A percentile compares a stretch with the other conserved stretches of the same genome.
phyloP scores from a whole-genome alignment of 2,329 filamentous ascomycete species.

The Verticillium longisporum region DNA sequence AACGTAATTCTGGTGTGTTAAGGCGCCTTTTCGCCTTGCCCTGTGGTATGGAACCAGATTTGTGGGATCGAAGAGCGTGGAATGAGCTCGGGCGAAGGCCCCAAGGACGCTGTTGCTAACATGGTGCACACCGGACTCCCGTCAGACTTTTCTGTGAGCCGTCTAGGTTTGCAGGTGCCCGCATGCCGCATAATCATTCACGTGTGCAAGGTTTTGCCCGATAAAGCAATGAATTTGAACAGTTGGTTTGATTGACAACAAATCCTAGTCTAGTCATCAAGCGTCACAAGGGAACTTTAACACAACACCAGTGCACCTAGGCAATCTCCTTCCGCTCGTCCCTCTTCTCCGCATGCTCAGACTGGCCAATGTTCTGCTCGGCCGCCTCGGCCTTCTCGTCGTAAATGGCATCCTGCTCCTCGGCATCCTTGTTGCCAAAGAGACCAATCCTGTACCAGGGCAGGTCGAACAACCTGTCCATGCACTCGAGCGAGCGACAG shows the following conservation, averaged over 20 bases:
- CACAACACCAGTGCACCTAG: not conserved
- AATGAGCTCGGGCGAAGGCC: too few species aligned
- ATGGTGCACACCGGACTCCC: too few species aligned
- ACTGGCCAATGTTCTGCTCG: slow-evolving; percentile 20
- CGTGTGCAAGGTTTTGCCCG: not conserved
- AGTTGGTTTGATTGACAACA: not conserved
- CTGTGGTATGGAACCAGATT: too few species aligned
- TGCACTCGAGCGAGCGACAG: slow-evolving; percentile 58
- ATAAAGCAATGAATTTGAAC: not conserved
- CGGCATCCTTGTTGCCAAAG: slow-evolving; percentile 45
- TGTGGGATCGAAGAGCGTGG: too few species aligned
- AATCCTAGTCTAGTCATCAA: not conserved
- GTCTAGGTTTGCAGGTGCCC: too few species aligned
- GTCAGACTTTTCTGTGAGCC: not conserved
- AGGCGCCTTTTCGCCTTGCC: too few species aligned
- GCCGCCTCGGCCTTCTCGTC: slow-evolving; percentile 36
- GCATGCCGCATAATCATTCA: not conserved
- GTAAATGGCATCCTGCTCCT: slow-evolving; percentile 32
- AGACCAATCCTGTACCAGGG: slow-evolving; percentile 70
- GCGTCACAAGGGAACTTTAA: not conserved
- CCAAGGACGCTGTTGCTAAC: too few species aligned
- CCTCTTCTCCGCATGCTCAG: slow-evolving; percentile 28
- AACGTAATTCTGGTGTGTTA: too few species aligned
- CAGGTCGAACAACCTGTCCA: slow-evolving; percentile 65
- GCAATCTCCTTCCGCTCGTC: not conserved